Conservation (phyloP, 2,329 filamentous ascomycete species). For the Ceratocystis papillata region DNA sequence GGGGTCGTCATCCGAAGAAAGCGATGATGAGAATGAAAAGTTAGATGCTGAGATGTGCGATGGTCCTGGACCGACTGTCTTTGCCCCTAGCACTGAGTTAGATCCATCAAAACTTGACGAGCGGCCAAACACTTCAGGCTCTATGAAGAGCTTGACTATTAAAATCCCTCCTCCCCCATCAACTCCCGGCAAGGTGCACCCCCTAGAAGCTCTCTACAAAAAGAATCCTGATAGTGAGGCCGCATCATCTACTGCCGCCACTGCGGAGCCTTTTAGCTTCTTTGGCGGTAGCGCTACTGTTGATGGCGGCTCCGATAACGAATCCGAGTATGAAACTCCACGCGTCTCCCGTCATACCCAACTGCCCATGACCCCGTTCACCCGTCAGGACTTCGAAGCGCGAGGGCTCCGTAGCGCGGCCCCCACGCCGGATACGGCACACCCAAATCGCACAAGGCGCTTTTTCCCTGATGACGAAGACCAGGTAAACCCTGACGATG, state of each 20-base stretch:
- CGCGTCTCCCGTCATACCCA: slow-evolving; percentile 28
- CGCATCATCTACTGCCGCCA: slow-evolving; percentile 31
- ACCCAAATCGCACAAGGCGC: slow-evolving; percentile 54
- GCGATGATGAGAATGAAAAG: slow-evolving; percentile 7
- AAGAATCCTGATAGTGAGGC: slow-evolving; percentile 34
- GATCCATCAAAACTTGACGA: slow-evolving; percentile 24
- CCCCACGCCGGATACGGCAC: slow-evolving; percentile 86
- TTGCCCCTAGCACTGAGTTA: slow-evolving; percentile 15
- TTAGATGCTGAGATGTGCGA: slow-evolving; percentile 4
- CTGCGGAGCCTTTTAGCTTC: slow-evolving; percentile 59
- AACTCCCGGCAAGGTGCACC: slow-evolving; percentile 54
- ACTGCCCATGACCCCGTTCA: slow-evolving; percentile 70
- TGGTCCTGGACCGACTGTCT: slow-evolving; percentile 6
- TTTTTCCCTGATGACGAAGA: slow-evolving; percentile 44
- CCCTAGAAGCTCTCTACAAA: slow-evolving; percentile 88
- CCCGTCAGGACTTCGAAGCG: slow-evolving; percentile 64
- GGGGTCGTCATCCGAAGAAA: slow-evolving; percentile 27
- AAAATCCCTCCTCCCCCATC: slow-evolving; percentile 42
- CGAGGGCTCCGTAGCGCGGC: slow-evolving; percentile 75
- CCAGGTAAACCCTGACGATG: slow-evolving; percentile 37
- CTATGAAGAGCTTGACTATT: slow-evolving; percentile 43
- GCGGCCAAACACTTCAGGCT: slow-evolving; percentile 41
- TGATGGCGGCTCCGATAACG: slow-evolving; percentile 38
- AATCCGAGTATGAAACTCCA: slow-evolving; percentile 29
- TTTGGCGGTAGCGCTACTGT: slow-evolving; percentile 48